These are phyloP conservation scores for Trichoderma arundinaceum DNA, from an alignment of 2,329 filamentous ascomycete species.

Conservation along the genomic window DNA sequence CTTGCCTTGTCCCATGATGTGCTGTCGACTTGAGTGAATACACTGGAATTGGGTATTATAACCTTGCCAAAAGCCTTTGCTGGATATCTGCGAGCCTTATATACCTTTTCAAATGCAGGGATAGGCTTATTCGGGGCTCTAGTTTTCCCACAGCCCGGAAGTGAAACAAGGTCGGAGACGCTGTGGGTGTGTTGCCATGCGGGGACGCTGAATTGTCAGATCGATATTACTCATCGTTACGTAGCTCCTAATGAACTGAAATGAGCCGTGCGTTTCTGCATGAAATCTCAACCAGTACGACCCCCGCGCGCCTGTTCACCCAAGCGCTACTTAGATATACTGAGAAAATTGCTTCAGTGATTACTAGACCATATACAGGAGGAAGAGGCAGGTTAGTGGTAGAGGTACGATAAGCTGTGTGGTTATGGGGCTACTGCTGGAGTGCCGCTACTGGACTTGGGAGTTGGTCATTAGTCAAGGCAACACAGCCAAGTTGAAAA, in stretches of 20 bases:
- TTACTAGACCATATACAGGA: background rate
- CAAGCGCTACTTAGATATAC: background rate
- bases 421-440: too few relatives aligned
- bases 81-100: background rate
- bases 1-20: background rate
- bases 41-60: background rate
- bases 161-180: background rate
- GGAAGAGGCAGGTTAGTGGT: too few relatives aligned
- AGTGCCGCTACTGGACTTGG: too few relatives aligned
- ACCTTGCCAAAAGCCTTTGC: background rate
- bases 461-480: too few relatives aligned
- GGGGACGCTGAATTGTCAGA: background rate
- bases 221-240: background rate
- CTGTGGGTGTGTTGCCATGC: background rate
- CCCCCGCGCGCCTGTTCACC: background rate
- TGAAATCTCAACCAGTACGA: background rate
- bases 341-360: background rate
- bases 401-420: too few relatives aligned
- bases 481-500: too few relatives aligned
- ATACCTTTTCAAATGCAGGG: background rate
- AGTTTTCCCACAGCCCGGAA: background rate
- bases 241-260: background rate
- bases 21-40: background rate
- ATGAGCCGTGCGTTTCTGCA: background rate
- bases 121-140: background rate